Base-by-base conservation (phyloP, 176 grass and related monocot genomes). In the Musa itinerans region DNA sequence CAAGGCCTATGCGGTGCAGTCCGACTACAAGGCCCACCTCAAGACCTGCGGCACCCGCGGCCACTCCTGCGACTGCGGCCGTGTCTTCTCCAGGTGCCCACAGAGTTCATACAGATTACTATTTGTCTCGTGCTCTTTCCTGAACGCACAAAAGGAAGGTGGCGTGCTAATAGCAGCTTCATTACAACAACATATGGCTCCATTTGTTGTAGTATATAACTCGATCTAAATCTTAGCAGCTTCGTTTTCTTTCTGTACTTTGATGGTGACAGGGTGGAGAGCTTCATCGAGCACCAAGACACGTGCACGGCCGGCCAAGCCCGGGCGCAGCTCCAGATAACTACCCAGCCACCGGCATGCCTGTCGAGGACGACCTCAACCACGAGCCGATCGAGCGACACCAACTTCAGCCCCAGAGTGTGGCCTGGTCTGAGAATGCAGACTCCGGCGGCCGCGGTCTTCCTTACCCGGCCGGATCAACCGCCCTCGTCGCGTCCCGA, bases 271-370 rank as follows among this genome's bases (percentile, higher is more conserved):
- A 97, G 90, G 82, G 90, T 97, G 71, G 94, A 97, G 88, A 97
- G 90, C 90, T 97, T 97, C 62, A 90, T 97, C 66, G 90, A 97
- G 82, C 94, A 97, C 82, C 94, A 97, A 69, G 89, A 90, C 82
- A 63, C 88, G 29, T 97, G 94, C 84, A 82, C 83, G 65, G 79
- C 73, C 54, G 57, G 87, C 68, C 83, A 76, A 6, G 83, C 61
- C 25, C 76, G 17, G 9, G 43, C 83, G 15, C 79, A 22, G 53
- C 24, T 59, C 53, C 16, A 73, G 10, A 81, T 81, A 59, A 64
- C 66, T 22, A 65, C 53, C 66, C 77, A 75, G 78, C 26, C 29
- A 34, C 29, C 29, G 29, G 24, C 73, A 25, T 62, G 66, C 14
- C 10, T 82, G 70, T 90, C 82, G 0, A 23, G 83, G 63, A 85